phyloP scores from a whole-genome alignment of 1,284 basidiomycete species.

The Lignosus rhinocerotis region DNA sequence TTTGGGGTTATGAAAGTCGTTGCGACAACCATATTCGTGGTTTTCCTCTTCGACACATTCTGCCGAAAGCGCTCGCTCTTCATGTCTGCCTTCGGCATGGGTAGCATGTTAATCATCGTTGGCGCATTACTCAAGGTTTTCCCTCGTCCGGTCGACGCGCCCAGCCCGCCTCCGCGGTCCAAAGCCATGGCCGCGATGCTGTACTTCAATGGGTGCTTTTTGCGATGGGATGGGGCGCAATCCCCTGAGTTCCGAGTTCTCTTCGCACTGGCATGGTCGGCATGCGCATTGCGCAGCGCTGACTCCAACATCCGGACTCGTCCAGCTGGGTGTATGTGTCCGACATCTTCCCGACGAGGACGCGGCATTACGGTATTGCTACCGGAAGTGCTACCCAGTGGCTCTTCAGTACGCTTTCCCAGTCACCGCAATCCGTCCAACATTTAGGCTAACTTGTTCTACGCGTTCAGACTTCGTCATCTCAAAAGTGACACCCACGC shows the following conservation, averaged over 20 bases:
- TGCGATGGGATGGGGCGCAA: slow-evolving; percentile 52
- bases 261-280: background rate
- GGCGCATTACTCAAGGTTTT: slow-evolving; percentile 78
- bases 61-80: slow-evolving; percentile 60
- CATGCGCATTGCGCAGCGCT: no score
- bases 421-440: background rate
- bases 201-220: slow-evolving; percentile 79
- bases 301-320: no score
- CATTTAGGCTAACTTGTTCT: background rate
- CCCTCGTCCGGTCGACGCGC: slow-evolving; percentile 44
- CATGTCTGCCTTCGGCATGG: slow-evolving; percentile 67
- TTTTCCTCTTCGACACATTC: slow-evolving; percentile 54
- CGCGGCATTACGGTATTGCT: slow-evolving; percentile 75
- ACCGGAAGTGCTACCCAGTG: slow-evolving; percentile 74
- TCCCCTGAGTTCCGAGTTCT: slow-evolving; percentile 24
- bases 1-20: slow-evolving; percentile 81
- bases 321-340: slow-evolving; percentile 68
- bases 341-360: slow-evolving; percentile 84
- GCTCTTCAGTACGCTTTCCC: slow-evolving; percentile 64
- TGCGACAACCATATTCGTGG: slow-evolving; percentile 66
- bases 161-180: slow-evolving; percentile 43
- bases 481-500: slow-evolving; percentile 68
- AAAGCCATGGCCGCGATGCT: slow-evolving; percentile 76
- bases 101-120: slow-evolving; percentile 61
- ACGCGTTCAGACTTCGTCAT: slow-evolving; percentile 63